Base-by-base conservation (phyloP, 768 basidiomycete species). In the Leccinum sublutescens region DNA sequence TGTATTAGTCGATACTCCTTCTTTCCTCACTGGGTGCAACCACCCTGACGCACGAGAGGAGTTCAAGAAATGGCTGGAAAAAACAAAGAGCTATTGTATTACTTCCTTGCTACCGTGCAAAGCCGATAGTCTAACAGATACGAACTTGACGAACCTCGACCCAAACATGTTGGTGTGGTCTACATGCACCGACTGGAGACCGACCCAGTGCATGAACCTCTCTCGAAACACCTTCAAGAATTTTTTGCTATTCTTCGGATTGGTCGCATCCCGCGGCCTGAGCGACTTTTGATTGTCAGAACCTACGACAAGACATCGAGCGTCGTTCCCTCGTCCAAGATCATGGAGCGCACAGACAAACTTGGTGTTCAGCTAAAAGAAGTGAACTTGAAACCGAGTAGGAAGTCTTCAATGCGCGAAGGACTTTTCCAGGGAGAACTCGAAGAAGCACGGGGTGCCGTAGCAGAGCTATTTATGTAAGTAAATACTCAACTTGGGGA, bases 1-100 rank as follows among this genome's bases (percentile, higher is more conserved):
- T 10, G 62, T 70, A 8, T 64, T 69, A 23, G 49, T 68, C 4
- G 68, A 69, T 33, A 60, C 64, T 0, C 68, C 68, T 23, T 68
- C 67, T 0, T 68, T 68, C 33, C 52, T 56, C 48, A 67, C 66
- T 1, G 66, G 21, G 23, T 50, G 40, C 17, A 31, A 58, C 8
- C 15, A 50, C 5, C 50, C 38, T 4, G 54, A 67, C 50, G 53
- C 65, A 9, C 34, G 29, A 14, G 4, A 34, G 10, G 56, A 57
- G 54, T 31, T 69, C 1, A 9, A 5, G 1, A n/a, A 27, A 9
- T 64, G 65, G 63, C 15, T 62, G 2, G 5, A 10, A 1, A 15
- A 15, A 33, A 48, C 23, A 48, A n/a, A 47, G 51, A 9, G 8
- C 6, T 14, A 3, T 34, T 23, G 1, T 25, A 12, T 1, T 6